These are phyloP conservation scores for Arabidopsis hybrid DNA, from an alignment of 441 rosid genomes.

Conservation along the genomic window DNA sequence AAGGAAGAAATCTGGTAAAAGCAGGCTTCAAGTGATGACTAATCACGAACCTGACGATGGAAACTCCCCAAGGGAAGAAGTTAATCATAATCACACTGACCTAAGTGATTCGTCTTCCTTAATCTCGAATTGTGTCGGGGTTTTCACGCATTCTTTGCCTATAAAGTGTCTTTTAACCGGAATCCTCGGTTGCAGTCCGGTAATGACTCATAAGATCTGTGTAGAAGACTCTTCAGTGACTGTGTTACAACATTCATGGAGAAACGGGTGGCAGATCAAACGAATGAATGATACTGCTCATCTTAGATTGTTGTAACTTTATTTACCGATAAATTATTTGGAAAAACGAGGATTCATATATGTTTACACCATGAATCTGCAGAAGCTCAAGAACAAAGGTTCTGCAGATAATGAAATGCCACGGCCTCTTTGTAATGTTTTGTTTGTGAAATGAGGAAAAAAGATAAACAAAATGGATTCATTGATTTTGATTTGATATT, in stretches of 20 bases:
- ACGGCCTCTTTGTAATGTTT: constrained; percentile 51
- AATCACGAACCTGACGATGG: constrained; percentile 80
- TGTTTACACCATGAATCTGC: constrained; percentile 33
- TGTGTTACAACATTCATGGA: constrained; percentile 81
- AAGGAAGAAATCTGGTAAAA: constrained; percentile 89
- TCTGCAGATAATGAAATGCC: constrained; percentile 37
- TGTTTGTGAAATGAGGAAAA: constrained; percentile 15
- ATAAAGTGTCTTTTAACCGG: constrained; percentile 88
- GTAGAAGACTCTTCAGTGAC: constrained; percentile 92
- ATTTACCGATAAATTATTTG: constrained; percentile 26
- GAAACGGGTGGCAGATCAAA: constrained; percentile 93
- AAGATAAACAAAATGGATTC: not conserved
- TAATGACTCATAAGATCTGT: constrained; percentile 74
- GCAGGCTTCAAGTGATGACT: constrained; percentile 83
- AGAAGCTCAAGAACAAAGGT: constrained; percentile 23
- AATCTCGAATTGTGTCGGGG: constrained; percentile 59
- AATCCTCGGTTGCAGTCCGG: constrained; percentile 80
- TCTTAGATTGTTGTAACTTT: constrained; percentile 79
- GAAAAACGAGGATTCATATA: not conserved
- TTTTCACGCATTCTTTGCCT: constrained; percentile 82
- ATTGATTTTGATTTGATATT: constrained; percentile 45
- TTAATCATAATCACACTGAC: constrained; percentile 50
- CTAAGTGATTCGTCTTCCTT: constrained; percentile 58
- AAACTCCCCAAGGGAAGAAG: constrained; percentile 58
- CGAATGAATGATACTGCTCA: constrained; percentile 86